Base-by-base conservation (phyloP, 2,329 filamentous ascomycete genomes). In the Fonsecaea pedrosoi region DNA sequence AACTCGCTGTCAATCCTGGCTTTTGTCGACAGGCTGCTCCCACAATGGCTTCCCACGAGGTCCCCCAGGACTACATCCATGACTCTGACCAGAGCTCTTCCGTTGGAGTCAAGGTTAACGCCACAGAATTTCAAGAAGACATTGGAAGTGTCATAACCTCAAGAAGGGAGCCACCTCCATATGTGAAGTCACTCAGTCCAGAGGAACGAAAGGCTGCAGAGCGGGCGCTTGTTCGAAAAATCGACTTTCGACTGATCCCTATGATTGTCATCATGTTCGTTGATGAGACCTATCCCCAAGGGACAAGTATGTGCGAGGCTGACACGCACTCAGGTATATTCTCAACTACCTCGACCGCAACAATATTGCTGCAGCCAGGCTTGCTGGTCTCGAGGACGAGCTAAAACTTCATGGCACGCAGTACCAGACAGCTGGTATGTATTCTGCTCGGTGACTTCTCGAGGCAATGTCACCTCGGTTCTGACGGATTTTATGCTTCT, bases 201-300 rank as follows among this genome's bases (percentile, higher is more conserved):
- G 84, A 83, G 48, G 83, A 86, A 66, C 85, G 88, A 12, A 74
- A 75, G 0, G 74, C 75, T 13, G 79, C 86, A 1, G 89, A 92
- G 75, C 81, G 78, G 65, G 83, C 81, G 40, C 79, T 94, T 72
- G 84, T 87, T 76, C 85, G 87, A 71, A 93, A 92, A 79, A 87
- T 93, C 62, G 91, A 93, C 74, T 72, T 84, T 21, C 84, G 90
- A 60, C 67, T 92, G 76, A 80, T 92, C 72, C 89, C 89, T 0
- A 88, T 88, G 78, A 81, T 92, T 65, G 86, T 92, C 56, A 76
- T 92, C 70, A 90, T 92, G 80, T 92, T 92, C 74, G 91, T 92
- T 75, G 82, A 90, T 12, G 1, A 25, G 25, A 12, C 18, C 18
- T 21, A 10, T 6, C 79, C 92, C 15, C 10, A 35, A n/a, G n/a